These are phyloP conservation scores for Melastoma candidum DNA, from an alignment of 441 rosid genomes.

Conservation along the genomic window DNA sequence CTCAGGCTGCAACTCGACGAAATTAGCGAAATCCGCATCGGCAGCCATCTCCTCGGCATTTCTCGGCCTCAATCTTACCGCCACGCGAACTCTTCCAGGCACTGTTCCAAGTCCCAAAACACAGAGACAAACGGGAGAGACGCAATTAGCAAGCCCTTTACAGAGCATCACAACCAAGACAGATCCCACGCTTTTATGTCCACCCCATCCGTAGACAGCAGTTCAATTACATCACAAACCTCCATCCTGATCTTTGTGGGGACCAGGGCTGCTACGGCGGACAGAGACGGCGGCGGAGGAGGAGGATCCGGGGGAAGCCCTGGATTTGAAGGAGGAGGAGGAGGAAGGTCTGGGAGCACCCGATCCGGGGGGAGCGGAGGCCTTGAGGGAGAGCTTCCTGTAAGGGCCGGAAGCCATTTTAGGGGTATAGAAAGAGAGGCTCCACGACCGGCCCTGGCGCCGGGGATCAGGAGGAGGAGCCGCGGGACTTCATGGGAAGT, in stretches of 20 bases:
- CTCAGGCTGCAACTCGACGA: conserved; percentile 92
- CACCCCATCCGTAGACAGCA: too few species aligned
- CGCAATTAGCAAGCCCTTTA: not conserved
- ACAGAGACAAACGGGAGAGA: not conserved
- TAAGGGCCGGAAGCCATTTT: too few species aligned
- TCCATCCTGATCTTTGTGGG: conserved; percentile 31
- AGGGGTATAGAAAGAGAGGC: too few species aligned
- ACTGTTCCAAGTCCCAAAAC: conserved; percentile 25
- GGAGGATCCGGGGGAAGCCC: conserved; percentile 29
- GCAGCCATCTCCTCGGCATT: conserved; percentile 71
- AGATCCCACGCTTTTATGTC: not conserved
- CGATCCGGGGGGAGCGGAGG: too few species aligned
- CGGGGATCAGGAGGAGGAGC: too few species aligned
- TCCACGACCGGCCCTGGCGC: too few species aligned
- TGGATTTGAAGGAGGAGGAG: conserved; percentile 62
- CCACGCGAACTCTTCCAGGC: conserved; percentile 91
- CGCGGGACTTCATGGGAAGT: too few species aligned
- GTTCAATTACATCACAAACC: conserved; percentile 24
- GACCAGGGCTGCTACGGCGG: conserved; percentile 57
- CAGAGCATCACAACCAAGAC: not conserved
- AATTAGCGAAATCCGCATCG: conserved; percentile 94
- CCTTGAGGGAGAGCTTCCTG: too few species aligned
- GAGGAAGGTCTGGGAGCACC: too few species aligned
- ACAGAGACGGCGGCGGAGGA: conserved; percentile 31
- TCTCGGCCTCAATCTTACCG: conserved; percentile 78